Base-by-base conservation (phyloP, 2,329 filamentous ascomycete species). In the Ascochyta rabiei region DNA sequence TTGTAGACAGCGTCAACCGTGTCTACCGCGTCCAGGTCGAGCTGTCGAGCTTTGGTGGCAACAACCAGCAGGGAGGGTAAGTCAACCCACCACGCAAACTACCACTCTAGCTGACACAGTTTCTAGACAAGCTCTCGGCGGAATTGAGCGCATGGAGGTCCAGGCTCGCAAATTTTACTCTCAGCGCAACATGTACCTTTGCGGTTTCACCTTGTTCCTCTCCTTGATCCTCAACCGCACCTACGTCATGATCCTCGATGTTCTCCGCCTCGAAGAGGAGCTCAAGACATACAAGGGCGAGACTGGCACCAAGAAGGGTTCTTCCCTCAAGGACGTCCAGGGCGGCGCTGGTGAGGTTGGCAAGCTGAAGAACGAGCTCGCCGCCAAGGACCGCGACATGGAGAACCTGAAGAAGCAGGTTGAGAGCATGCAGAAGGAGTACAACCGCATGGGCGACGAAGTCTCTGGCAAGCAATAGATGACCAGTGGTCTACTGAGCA, bases 171-270 rank as follows among this genome's bases (percentile, higher is more conserved):
- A 99, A 81, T 99, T 99, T 84, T 99, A 99, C 85, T 96, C 93
- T 59, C 93, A 99, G 82, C 93, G 95, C 78, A 99, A 99, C 87
- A 99, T 99, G 95, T 99, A 99, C 81, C 92, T 99, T 59, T 98
- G 95, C 79, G 95, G 95, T 69, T 99, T 99, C 84, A 99, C 95
- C 5, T 89, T 99, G 61, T 98, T 99, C 86, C 89, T 99, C 59
- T 98, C 93, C 48, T 84, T 99, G 62, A 99, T 99, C 79, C 90
- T 96, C 75, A 98, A 99, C 87, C 93, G 95, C 74, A 99, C 95
- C 73, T 99, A 98, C 82, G 90, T 89, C 72, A 93, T 98, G 90
- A 96, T 97, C 72, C 85, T 96, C 63, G 93, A 97, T 68, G 86
- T 90, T 46, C 89, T 97, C 72, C 86, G 91, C 60, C 89, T 99